phyloP scores from a whole-genome alignment of 164 flowering plant genomes.

The Magnolia kwangsiensis region DNA sequence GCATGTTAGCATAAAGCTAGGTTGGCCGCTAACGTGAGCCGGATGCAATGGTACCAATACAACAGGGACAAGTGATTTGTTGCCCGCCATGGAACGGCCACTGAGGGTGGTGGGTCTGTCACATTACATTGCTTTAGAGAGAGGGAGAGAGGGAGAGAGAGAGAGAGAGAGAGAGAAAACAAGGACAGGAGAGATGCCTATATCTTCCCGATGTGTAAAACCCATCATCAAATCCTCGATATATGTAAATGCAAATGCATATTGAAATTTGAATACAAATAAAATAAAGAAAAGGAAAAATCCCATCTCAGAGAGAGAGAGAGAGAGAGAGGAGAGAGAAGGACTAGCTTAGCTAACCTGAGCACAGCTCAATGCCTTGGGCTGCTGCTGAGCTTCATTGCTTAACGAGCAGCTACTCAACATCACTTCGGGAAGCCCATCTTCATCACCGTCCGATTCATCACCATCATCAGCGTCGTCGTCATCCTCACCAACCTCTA shows the following conservation, averaged over 20 bases:
- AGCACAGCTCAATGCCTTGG: slow-evolving; percentile 13
- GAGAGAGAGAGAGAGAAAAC: slow-evolving; percentile 8
- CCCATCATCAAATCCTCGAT: slow-evolving; percentile 1
- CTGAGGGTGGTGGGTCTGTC: not conserved
- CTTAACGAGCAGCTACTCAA: not conserved
- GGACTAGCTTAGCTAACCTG: slow-evolving; percentile 5
- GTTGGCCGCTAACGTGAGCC: not conserved
- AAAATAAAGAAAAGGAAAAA: not conserved
- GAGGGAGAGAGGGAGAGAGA: slow-evolving; percentile 7
- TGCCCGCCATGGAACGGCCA: slow-evolving; percentile 7
- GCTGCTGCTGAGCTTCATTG: slow-evolving; percentile 1
- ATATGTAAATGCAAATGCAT: slow-evolving; percentile 7
- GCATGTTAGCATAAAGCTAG: not conserved
- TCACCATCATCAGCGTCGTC: slow-evolving; percentile 4
- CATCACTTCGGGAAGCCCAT: not conserved
- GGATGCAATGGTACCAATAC: not conserved
- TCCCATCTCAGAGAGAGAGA: slow-evolving; percentile 6
- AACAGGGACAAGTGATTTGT: not conserved
- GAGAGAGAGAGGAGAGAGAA: slow-evolving; percentile 7
- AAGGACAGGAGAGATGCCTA: not conserved
- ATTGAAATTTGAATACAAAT: not conserved
- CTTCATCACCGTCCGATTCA: not conserved
- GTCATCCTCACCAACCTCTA: not conserved
- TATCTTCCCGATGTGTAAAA: slow-evolving; percentile 11
- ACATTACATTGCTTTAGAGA: not conserved